Evolutionary conservation across 2,329 filamentous ascomycete genomes (phyloP).

Genomic region (Fusarium sp.): DNA sequence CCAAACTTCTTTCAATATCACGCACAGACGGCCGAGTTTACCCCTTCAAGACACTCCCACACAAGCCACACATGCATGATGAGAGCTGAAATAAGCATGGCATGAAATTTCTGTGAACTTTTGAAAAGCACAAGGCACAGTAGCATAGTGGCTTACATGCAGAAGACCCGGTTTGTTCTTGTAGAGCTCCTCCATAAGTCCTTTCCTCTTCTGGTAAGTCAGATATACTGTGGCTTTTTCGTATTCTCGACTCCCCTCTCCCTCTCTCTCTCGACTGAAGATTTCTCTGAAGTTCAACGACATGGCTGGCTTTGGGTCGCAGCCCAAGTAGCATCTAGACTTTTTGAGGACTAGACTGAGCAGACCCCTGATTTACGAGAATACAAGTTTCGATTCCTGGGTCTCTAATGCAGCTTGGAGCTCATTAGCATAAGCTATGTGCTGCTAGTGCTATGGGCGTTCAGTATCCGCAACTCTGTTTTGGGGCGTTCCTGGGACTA

Average conservation of each 20-base stretch:
- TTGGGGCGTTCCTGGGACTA: slow-evolving; percentile 16
- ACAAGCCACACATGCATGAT: slow-evolving; percentile 25
- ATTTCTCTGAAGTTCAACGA: not conserved
- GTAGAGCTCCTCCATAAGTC: not conserved
- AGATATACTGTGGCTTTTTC: slow-evolving; percentile 11
- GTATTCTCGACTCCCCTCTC: slow-evolving; percentile 5
- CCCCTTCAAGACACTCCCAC: slow-evolving; percentile 19
- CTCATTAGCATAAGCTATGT: slow-evolving; percentile 10
- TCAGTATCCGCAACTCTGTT: slow-evolving; percentile 24
- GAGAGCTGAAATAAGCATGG: slow-evolving; percentile 9
- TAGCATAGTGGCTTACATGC: not conserved
- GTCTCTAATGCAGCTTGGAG: not conserved
- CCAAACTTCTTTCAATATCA: not conserved
- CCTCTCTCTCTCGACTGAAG: not conserved
- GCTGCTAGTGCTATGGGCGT: slow-evolving; percentile 11
- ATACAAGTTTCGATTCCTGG: slow-evolving; percentile 7
- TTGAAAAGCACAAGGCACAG: not conserved
- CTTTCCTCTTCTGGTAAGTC: not conserved
- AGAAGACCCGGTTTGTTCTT: not conserved
- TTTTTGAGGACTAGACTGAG: not conserved
- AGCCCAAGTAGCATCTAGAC: not conserved
- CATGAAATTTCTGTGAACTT: not conserved
- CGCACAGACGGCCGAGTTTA: slow-evolving; percentile 25
- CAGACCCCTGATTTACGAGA: not conserved
- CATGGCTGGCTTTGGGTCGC: slow-evolving; percentile 7